A percentile compares a stretch with the other conserved stretches of the same genome.
These are phyloP conservation scores for Laetiporus sulphureus DNA, from an alignment of 1,284 basidiomycete species.

Conservation along the genomic window DNA sequence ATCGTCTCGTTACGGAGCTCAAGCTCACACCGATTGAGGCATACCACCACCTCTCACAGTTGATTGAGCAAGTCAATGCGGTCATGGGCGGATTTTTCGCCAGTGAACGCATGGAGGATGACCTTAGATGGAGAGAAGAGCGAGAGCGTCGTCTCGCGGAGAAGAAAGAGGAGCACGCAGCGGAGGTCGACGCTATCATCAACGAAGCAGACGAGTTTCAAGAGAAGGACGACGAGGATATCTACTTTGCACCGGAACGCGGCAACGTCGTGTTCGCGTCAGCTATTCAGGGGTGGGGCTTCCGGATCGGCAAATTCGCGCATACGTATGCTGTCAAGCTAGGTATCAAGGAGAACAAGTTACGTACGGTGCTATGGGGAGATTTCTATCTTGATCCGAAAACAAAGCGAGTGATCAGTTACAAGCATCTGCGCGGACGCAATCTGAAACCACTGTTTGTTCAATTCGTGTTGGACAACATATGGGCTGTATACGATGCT, in stretches of 20 bases:
- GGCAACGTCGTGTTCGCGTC: slow-evolving; percentile 98
- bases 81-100: slow-evolving; percentile 98
- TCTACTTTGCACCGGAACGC: slow-evolving; percentile 94
- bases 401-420: slow-evolving; percentile 87
- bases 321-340: slow-evolving; percentile 90
- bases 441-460: slow-evolving; percentile 96
- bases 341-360: slow-evolving; percentile 84
- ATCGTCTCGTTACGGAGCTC: slow-evolving; percentile 92
- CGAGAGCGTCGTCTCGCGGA: slow-evolving; percentile 75
- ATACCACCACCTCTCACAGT: slow-evolving; percentile 87
- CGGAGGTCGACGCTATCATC: slow-evolving; percentile 53
- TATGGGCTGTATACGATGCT: slow-evolving; percentile 95
- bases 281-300: slow-evolving; percentile 98
- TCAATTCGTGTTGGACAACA: slow-evolving; percentile 95
- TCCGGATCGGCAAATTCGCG: slow-evolving; percentile 91
- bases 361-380: slow-evolving; percentile 92
- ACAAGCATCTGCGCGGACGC: slow-evolving; percentile 85
- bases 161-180: slow-evolving; percentile 65
- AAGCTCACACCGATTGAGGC: slow-evolving; percentile 90
- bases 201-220: slow-evolving; percentile 65
- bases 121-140: slow-evolving; percentile 89
- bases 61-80: slow-evolving; percentile 98
- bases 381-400: slow-evolving; percentile 98
- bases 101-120: slow-evolving; percentile 95
- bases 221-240: slow-evolving; percentile 95